Evolutionary conservation across 352 stramenopile species (phyloP), one percentile per base, ranked within the genome.

Genomic region (Pythium myriotylum): DNA sequence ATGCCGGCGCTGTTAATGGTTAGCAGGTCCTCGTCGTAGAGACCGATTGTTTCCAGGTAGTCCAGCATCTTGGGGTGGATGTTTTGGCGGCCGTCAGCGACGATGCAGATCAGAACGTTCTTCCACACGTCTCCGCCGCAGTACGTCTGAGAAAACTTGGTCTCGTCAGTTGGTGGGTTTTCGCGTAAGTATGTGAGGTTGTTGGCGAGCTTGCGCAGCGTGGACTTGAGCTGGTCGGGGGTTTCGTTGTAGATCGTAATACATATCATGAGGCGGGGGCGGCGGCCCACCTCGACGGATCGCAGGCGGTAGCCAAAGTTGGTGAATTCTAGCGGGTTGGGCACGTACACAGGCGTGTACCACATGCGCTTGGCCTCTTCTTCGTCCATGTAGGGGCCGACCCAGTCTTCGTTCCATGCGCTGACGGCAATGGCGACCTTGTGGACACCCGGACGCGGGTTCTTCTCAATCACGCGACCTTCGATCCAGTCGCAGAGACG

Each of bases 241-340:
- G 67, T 69, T 71, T 95, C 86, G 59, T 95, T 95, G 70, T 89
- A 95, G 72, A 93, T 91, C 24, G 84, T 95, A 65, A 95, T 91
- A 52, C 84, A 90, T 27, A 95, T 83, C 79, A 95, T 88, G 4
- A 94, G 67, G n/a, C 77, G 63, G 4, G 84, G 86, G 0, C 83
- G 80, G 23, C 86, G 81, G 7, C 81, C 64, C 41, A 85, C 81
- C 67, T 94, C 83, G 43, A 94, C 84, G 42, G 81, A 92, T 3
- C 84, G 86, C 10, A 95, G 56, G 10, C 84, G 82, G 64, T 94
- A 91, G 16, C 86, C 84, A 9, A 76, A 45, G 59, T 88, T 89
- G 5, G 86, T 92, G 39, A 94, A 95, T 53, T 92, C 79, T 13
- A 86, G 72, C 5, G 83, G 79, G 8, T 72, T 74, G 0, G 77